Base-by-base conservation (phyloP, 179 eudicot genomes). In the Vitellaria paradoxa region DNA sequence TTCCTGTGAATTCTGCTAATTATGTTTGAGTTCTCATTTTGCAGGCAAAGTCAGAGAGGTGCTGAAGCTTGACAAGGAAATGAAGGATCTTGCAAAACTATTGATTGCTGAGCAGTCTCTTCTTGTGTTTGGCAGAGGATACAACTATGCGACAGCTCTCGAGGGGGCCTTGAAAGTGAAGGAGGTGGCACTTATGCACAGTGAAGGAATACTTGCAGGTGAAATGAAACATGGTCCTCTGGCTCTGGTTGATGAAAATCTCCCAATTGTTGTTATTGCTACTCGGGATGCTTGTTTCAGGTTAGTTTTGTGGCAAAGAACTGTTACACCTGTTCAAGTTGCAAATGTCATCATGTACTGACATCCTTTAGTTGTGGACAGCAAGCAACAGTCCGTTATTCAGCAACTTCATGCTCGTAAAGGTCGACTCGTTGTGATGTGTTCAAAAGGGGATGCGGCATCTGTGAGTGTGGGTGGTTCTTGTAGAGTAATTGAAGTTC, bases 181-280 rank as follows among this genome's bases (percentile, higher is more conserved):
- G 81, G 97, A 94, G 82, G 97, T 93, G 26, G 84, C 98, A 47
- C 87, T 94, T 50, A 94, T 94, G 97, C 98, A 94, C 83, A 91
- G 98, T 80, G 98, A 94, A 85, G 97, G 97, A 79, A 93, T 94
- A 80, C 98, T 94, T 83, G 98, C 98, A 21, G 98, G 97, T 49
- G 98, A 94, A 86, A 94, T 94, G 98, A 94, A 93, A 76, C 98
- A 94, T 80, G 98, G 97, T 62, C 98, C 98, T 10, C 80, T 94
- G 68, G 98, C 97, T 46, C 86, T 94, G 69, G 98, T 93, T 8
- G 83, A 96, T 68, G 94, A 96, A 83, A 91, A 79, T 79, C 97
- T 96, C 67, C 98, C 98, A 40, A 96, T 96, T 71, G 77, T 96
- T 77, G 99, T 96, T 30, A 60, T 60, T 20, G 64, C 26, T 20